Evolutionary conservation across 352 stramenopile genomes (phyloP).

Genomic region (Halophytophthora batemanensis): DNA sequence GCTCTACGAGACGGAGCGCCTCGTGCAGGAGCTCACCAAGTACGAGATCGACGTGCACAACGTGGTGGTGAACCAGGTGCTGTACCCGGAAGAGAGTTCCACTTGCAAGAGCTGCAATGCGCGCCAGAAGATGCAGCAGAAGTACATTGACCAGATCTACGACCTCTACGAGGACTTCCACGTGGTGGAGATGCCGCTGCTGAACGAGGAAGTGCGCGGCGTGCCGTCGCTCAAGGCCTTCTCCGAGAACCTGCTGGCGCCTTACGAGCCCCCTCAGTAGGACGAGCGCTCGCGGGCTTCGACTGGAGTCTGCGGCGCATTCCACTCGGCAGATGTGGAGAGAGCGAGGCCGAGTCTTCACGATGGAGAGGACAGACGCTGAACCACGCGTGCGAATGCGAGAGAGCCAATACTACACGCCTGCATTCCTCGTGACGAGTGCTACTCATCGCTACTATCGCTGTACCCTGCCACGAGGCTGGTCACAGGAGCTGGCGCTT

Average conservation of each 20-base stretch:
- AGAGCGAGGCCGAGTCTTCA: no score
- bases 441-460: conserved; percentile 57
- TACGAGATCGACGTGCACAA: conserved; percentile 99
- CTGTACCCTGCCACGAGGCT: conserved; percentile 80
- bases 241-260: conserved; percentile 93
- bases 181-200: conserved; percentile 98
- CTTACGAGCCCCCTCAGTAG: conserved; percentile 82
- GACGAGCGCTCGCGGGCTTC: no score
- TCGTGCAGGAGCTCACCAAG: conserved; percentile 99
- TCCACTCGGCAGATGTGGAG: no score
- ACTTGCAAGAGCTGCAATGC: conserved; percentile 93
- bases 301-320: no score
- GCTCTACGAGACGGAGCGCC: conserved; percentile 99
- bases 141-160: conserved; percentile 99
- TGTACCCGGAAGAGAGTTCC: conserved; percentile 87
- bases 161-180: conserved; percentile 99
- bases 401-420: conserved; percentile 3
- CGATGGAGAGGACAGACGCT: conserved; percentile 5
- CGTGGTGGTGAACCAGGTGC: conserved; percentile 99
- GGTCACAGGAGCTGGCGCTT: conserved; percentile 29
- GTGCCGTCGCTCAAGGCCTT: conserved; percentile 93
- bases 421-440: no score
- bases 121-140: conserved; percentile 99
- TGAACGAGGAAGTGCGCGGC: conserved; percentile 98
- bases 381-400: conserved; percentile 6